Conservation (phyloP, 2,329 filamentous ascomycete species). For the Leptoxyphium fumago region DNA sequence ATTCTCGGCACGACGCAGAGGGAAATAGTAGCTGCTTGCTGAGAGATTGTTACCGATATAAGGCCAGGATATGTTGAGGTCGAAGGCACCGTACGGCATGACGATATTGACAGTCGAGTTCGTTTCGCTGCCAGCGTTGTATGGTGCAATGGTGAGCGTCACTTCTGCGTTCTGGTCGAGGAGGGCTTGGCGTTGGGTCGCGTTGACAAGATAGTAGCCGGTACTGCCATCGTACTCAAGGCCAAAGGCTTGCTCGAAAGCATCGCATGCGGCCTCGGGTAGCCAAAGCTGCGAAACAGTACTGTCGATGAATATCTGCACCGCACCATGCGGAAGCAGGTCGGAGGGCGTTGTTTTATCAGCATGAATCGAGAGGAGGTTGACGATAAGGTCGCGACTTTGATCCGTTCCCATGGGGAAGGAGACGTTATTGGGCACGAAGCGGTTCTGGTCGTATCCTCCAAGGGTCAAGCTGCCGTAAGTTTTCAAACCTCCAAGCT, state of each 20-base stretch:
- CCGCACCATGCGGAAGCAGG: slow-evolving; percentile 15
- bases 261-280: slow-evolving; percentile 29
- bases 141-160: slow-evolving; percentile 17
- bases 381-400: slow-evolving; percentile 20
- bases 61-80: slow-evolving; percentile 17
- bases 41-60: slow-evolving; percentile 10
- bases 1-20: slow-evolving; percentile 19
- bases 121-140: slow-evolving; percentile 5
- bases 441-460: slow-evolving; percentile 25
- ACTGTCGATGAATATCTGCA: slow-evolving; percentile 44
- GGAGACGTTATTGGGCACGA: slow-evolving; percentile 18
- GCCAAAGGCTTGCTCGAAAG: slow-evolving; percentile 23
- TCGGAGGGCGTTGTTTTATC: slow-evolving; percentile 9
- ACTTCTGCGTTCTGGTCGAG: slow-evolving; percentile 15
- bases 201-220: slow-evolving; percentile 21
- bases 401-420: slow-evolving; percentile 18
- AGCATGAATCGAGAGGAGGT: slow-evolving; percentile 16
- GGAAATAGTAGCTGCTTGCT: slow-evolving; percentile 20
- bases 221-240: slow-evolving; percentile 17
- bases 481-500: slow-evolving; percentile 14
- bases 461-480: slow-evolving; percentile 24
- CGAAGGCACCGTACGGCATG: slow-evolving; percentile 23
- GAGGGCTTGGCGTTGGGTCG: slow-evolving; percentile 15
- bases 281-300: slow-evolving; percentile 51
- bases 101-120: slow-evolving; percentile 17